Conservation (phyloP, 768 basidiomycete species). For the Coprinopsis cinerea region DNA sequence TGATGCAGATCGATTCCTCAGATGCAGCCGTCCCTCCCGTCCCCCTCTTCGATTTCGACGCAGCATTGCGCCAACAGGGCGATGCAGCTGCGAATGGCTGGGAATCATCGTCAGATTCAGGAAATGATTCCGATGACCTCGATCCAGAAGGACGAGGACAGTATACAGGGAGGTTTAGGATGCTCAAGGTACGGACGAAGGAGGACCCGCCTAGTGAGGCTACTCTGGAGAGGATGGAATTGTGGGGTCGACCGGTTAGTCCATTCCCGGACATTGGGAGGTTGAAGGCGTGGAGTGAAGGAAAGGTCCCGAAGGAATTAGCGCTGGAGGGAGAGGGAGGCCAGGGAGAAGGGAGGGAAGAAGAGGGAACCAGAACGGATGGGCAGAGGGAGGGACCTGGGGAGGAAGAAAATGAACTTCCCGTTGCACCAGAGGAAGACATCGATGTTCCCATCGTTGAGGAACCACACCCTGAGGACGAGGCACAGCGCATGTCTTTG, state of each 20-base stretch:
- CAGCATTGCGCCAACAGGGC: constrained; percentile 13
- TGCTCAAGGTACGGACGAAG: constrained; percentile 54
- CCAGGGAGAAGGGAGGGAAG: constrained; percentile 11
- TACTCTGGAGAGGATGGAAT: constrained; percentile 42
- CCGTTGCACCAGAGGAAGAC: neutral
- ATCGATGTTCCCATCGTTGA: neutral
- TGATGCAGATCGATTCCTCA: constrained; percentile 24
- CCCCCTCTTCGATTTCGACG: constrained; percentile 23
- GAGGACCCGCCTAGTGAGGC: constrained; percentile 57
- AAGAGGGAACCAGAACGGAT: neutral
- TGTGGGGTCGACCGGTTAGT: constrained; percentile 68
- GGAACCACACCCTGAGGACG: neutral
- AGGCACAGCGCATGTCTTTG: neutral
- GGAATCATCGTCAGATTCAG: constrained; percentile 35
- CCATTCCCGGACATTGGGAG: constrained; percentile 45
- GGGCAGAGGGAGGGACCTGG: neutral
- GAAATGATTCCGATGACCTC: constrained; percentile 11
- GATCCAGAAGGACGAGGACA: constrained; percentile 47
- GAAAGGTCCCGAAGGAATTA: neutral
- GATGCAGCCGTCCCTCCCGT: constrained; percentile 24
- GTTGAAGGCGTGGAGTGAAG: constrained; percentile 16
- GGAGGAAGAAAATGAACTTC: neutral
- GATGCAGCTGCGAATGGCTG: constrained; percentile 15
- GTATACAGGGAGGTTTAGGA: constrained; percentile 61
- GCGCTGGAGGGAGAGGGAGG: constrained; percentile 11